Conservation (phyloP, 2,329 filamentous ascomycete species). For the Aspergillus unguis region DNA sequence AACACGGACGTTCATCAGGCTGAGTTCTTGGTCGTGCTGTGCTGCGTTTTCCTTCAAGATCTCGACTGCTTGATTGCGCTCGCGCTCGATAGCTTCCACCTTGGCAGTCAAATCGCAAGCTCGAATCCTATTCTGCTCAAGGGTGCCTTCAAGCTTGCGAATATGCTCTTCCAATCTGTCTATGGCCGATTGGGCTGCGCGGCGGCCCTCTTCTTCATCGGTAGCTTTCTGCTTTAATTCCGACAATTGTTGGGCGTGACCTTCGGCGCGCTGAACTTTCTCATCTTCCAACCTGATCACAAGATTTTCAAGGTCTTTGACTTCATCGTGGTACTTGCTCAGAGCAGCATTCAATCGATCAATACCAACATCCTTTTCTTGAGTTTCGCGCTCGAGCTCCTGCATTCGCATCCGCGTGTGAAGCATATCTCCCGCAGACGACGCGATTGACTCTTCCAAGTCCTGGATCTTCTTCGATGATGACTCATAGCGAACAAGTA, state of each 20-base stretch:
- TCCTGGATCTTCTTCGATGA: conserved; percentile 35
- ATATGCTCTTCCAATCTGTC: conserved; percentile 35
- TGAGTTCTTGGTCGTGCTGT: conserved; percentile 35
- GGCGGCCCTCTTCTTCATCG: conserved; percentile 32
- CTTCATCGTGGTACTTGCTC: conserved; percentile 43
- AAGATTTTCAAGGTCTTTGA: conserved; percentile 42
- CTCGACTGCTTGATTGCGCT: conserved; percentile 25
- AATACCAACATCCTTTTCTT: conserved; percentile 42
- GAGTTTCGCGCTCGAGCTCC: conserved; percentile 39
- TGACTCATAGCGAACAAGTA: conserved; percentile 38
- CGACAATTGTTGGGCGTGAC: conserved; percentile 29
- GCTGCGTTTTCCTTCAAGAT: conserved; percentile 22
- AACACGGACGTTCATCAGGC: conserved; percentile 41
- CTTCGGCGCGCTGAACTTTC: conserved; percentile 26
- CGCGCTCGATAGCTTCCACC: conserved; percentile 34
- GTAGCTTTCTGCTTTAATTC: conserved; percentile 35
- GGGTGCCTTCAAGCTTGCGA: conserved; percentile 33
- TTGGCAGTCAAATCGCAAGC: conserved; percentile 34
- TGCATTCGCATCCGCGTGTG: conserved; percentile 44
- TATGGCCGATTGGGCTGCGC: conserved; percentile 35
- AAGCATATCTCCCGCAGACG: conserved; percentile 46
- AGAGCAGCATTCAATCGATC: conserved; percentile 42
- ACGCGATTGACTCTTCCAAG: conserved; percentile 39
- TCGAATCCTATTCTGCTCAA: conserved; percentile 35
- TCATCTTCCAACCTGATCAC: conserved; percentile 42